Percentiles rank a stretch among this genome's conserved stretches.
phyloP scores from a whole-genome alignment of 2,329 filamentous ascomycete genomes.

The Colletotrichum falcatum region DNA sequence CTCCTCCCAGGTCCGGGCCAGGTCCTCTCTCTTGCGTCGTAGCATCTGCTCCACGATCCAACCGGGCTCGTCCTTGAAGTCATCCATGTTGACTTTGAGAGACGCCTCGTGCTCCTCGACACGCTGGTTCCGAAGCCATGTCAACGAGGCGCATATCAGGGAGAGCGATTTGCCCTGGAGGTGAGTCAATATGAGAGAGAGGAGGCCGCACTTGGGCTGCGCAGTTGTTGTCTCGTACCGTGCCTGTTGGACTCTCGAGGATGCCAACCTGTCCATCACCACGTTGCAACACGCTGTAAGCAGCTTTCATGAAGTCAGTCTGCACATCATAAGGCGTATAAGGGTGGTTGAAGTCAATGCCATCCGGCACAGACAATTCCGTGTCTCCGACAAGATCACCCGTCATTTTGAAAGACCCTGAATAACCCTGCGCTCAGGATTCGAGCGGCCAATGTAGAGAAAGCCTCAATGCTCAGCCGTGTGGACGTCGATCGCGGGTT shows the following conservation, averaged over 20 bases:
- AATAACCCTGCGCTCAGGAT: no score
- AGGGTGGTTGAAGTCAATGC: slow-evolving; percentile 84
- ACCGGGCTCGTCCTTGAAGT: slow-evolving; percentile 76
- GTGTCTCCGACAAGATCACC: slow-evolving; percentile 30
- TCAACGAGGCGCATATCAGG: slow-evolving; percentile 87
- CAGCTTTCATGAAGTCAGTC: slow-evolving; percentile 84
- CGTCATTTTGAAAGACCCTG: not conserved
- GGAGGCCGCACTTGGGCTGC: not conserved
- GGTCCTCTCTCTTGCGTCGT: slow-evolving; percentile 74
- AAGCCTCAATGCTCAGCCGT: not conserved
- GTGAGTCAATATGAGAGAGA: slow-evolving; percentile 32
- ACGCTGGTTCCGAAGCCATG: slow-evolving; percentile 91
- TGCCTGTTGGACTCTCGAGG: slow-evolving; percentile 93
- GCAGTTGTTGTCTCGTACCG: slow-evolving; percentile 57
- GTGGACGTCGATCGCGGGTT: not conserved
- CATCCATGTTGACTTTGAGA: slow-evolving; percentile 57
- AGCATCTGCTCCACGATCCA: slow-evolving; percentile 87
- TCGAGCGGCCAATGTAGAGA: not conserved
- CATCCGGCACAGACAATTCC: slow-evolving; percentile 42
- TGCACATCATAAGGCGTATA: slow-evolving; percentile 91
- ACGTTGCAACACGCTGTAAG: slow-evolving; percentile 81
- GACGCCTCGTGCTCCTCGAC: slow-evolving; percentile 66
- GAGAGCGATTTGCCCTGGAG: slow-evolving; percentile 87
- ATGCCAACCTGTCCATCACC: slow-evolving; percentile 83
- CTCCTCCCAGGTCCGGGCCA: slow-evolving; percentile 75